These are phyloP conservation scores for Bacterosira constricta DNA, from an alignment of 108 stramenopile genomes.

Conservation along the genomic window DNA sequence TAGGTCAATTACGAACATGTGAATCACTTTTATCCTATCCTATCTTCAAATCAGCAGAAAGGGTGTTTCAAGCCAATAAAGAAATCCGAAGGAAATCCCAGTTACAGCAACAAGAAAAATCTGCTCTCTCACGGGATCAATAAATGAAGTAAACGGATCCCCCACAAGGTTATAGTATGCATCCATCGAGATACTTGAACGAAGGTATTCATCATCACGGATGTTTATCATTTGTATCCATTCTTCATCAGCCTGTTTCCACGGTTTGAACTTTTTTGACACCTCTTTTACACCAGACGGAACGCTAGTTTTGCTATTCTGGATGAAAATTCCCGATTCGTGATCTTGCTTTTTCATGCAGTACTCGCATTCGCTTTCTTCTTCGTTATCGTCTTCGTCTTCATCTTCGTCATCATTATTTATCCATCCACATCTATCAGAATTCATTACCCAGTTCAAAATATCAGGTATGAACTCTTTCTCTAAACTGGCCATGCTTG, in stretches of 20 bases:
- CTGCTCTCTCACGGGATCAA: too few relatives aligned
- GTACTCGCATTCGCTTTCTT: neutral
- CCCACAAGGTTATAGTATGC: neutral
- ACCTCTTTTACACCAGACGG: neutral
- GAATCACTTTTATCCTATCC: too few relatives aligned
- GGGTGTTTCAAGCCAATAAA: too few relatives aligned
- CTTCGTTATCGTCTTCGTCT: neutral
- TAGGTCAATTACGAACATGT: too few relatives aligned
- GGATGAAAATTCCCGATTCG: too few relatives aligned
- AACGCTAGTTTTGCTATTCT: too few relatives aligned
- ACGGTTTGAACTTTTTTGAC: neutral
- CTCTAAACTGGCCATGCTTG: neutral
- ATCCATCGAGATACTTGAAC: neutral
- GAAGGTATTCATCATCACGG: slow-evolving; percentile 2
- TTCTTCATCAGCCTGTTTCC: neutral
- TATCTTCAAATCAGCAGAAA: too few relatives aligned
- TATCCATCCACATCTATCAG: slow-evolving; percentile 1
- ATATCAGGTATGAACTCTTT: neutral
- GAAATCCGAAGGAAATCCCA: too few relatives aligned
- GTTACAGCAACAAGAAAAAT: too few relatives aligned
- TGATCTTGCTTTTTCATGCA: neutral
- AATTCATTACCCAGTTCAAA: neutral
- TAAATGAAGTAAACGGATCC: too few relatives aligned
- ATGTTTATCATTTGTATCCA: neutral
- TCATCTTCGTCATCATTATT: neutral